A percentile compares a stretch with the other conserved stretches of the same genome.
Evolutionary conservation across 2,329 filamentous ascomycete genomes (phyloP).

Genomic region (Juglanconis sp.): DNA sequence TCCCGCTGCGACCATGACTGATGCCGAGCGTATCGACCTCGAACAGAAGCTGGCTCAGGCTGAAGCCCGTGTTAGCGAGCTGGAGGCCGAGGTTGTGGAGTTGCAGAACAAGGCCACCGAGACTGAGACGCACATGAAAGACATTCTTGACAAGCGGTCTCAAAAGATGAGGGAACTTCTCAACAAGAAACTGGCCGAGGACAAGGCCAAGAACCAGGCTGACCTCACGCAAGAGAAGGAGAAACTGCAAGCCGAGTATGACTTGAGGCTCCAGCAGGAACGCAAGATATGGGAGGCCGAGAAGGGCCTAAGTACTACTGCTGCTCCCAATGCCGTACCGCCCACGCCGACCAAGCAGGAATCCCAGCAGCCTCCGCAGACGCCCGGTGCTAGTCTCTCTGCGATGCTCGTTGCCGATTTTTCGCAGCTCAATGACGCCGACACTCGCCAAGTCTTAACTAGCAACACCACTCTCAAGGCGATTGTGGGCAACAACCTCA

Average conservation of each 20-base stretch:
- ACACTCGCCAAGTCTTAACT: constrained; percentile 54
- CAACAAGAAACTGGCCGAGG: constrained; percentile 69
- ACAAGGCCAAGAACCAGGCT: constrained; percentile 50
- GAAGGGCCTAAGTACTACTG: constrained; percentile 23
- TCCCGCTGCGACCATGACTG: constrained; percentile 38
- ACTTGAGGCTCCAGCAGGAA: constrained; percentile 58
- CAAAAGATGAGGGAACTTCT: constrained; percentile 67
- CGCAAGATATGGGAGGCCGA: constrained; percentile 61
- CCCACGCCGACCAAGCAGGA: constrained; percentile 39
- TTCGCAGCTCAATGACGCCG: constrained; percentile 48
- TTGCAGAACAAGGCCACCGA: constrained; percentile 62
- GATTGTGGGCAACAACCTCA: constrained; percentile 61
- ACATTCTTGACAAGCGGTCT: constrained; percentile 61
- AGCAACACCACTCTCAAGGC: constrained; percentile 56
- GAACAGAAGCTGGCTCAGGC: constrained; percentile 60
- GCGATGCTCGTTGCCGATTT: constrained; percentile 37
- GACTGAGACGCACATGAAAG: constrained; percentile 60
- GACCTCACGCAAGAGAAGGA: constrained; percentile 51
- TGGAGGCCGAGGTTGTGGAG: constrained; percentile 62
- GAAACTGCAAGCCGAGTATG: constrained; percentile 44
- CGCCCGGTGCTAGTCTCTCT: constrained; percentile 33
- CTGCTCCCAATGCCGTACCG: constrained; percentile 15
- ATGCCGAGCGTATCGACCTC: constrained; percentile 58
- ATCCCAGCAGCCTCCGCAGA: constrained; percentile 28
- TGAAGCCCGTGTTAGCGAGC: constrained; percentile 60